Evolutionary conservation across 2,329 filamentous ascomycete species (phyloP).

Genomic region (Amylocarpus encephaloides): DNA sequence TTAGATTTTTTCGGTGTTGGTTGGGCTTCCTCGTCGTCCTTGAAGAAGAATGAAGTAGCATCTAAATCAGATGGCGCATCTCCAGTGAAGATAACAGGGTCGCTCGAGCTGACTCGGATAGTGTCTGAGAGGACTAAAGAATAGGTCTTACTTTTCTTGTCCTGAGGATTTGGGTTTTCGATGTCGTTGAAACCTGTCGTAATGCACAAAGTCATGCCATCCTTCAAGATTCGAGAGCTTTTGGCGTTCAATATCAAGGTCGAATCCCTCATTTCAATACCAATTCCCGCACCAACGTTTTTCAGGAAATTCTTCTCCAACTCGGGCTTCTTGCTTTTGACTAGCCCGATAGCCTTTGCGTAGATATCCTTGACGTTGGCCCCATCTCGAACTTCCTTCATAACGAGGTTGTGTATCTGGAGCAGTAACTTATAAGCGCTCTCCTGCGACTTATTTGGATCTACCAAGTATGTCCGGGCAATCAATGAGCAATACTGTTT

Average conservation of each 20-base stretch:
- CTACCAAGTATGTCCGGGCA: slow-evolving; percentile 89
- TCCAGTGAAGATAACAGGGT: slow-evolving; percentile 84
- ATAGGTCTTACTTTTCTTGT: slow-evolving; percentile 84
- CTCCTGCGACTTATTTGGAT: slow-evolving; percentile 94
- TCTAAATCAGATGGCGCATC: slow-evolving; percentile 89
- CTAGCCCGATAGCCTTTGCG: slow-evolving; percentile 70
- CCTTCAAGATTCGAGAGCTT: slow-evolving; percentile 75
- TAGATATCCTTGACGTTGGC: slow-evolving; percentile 85
- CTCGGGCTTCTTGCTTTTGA: slow-evolving; percentile 89
- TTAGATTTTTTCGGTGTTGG: slow-evolving; percentile 87
- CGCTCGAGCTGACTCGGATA: slow-evolving; percentile 73
- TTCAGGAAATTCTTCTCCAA: slow-evolving; percentile 92
- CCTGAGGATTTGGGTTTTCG: slow-evolving; percentile 77
- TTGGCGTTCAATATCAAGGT: slow-evolving; percentile 83
- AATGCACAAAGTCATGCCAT: slow-evolving; percentile 94
- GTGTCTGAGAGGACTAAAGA: slow-evolving; percentile 90
- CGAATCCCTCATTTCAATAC: slow-evolving; percentile 81
- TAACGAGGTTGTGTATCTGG: slow-evolving; percentile 77
- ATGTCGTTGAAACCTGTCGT: slow-evolving; percentile 87
- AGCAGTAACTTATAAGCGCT: slow-evolving; percentile 86
- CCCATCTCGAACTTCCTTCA: slow-evolving; percentile 87
- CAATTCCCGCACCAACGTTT: slow-evolving; percentile 86
- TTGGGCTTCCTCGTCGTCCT: slow-evolving; percentile 85
- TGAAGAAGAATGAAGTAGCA: slow-evolving; percentile 97
- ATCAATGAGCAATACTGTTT: slow-evolving; percentile 93